Base-by-base conservation (phyloP, 768 basidiomycete genomes). In the Collybia sordida region DNA sequence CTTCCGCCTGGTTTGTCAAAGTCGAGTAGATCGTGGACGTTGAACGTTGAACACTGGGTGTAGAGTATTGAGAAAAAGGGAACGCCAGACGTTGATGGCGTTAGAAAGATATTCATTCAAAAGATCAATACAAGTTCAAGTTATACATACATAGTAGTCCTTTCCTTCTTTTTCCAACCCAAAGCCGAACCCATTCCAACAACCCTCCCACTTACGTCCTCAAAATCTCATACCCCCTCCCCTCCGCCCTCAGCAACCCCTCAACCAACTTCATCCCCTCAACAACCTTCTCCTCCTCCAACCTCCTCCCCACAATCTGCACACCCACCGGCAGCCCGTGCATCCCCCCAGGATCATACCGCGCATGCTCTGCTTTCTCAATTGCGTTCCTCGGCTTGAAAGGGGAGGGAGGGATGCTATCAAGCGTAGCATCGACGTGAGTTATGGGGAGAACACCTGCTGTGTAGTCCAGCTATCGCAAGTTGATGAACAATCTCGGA, bases 241-340 rank as follows among this genome's bases (percentile, higher is more conserved):
- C 68, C 6, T 65, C 65, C 23, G 47, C 49, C 39, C 52, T 59
- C 48, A 75, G 50, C 28, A 70, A 49, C 12, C 22, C 27, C 35
- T 81, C 70, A 41, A 86, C 68, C 5, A 80, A 67, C 55, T 79
- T 74, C 78, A 85, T 84, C 2, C 78, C 82, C 47, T 75, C 74
- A 34, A 86, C 51, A 0, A 83, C 83, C 52, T 79, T 80, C 62
- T 87, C 85, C 59, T 87, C 85, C 56, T 84, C 80, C 28, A 84
- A 69, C 27, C 81, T 65, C 47, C 73, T 72, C 0, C 83, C 83
- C 0, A 85, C 72, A 14, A 86, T 69, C 55, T 86, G 83, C 2
- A 85, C 78, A 4, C 82, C 80, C 1, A 86, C 67, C 0, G 85
- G 83, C 7, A 85, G 65, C 2, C 83, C 82, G 36, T 77, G 66